phyloP scores from a whole-genome alignment of 495 filamentous ascomycete species.

The Penicillium canariense region DNA sequence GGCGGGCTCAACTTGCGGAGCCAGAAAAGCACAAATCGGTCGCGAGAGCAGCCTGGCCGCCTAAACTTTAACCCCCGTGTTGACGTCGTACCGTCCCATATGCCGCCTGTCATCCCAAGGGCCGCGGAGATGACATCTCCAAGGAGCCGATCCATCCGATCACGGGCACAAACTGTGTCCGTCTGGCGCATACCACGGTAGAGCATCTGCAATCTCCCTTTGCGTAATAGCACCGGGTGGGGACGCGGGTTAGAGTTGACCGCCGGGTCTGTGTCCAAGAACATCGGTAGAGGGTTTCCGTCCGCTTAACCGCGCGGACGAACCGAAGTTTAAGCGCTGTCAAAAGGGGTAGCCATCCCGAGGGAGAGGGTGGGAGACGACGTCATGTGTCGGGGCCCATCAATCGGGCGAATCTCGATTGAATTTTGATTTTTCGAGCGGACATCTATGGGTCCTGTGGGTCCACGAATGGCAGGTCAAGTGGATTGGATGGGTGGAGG shows the following conservation, averaged over 20 bases:
- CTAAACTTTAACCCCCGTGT: background rate
- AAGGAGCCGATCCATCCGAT: too few species aligned
- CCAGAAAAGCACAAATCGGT: background rate
- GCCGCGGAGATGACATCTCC: background rate
- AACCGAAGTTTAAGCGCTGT: slow-evolving; percentile 21
- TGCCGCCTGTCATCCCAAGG: background rate
- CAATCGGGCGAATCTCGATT: background rate
- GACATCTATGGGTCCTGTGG: slow-evolving; percentile 6
- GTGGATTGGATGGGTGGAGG: background rate
- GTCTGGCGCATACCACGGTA: background rate
- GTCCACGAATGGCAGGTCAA: background rate
- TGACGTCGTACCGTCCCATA: background rate
- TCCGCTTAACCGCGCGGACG: slow-evolving; percentile 17
- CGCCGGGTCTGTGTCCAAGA: background rate
- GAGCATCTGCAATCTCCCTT: too few species aligned
- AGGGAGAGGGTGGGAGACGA: slow-evolving; percentile 3
- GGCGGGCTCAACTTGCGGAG: background rate
- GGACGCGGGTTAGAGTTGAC: background rate
- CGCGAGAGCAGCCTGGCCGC: background rate
- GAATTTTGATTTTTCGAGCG: slow-evolving; percentile 3
- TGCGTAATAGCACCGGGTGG: too few species aligned
- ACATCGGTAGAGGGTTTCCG: slow-evolving; percentile 1
- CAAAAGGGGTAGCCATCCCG: slow-evolving; percentile 17
- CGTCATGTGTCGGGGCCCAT: slow-evolving; percentile 14
- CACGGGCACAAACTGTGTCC: background rate